Conservation (phyloP, 1,284 basidiomycete species). For the Xerocomus nothofagi region DNA sequence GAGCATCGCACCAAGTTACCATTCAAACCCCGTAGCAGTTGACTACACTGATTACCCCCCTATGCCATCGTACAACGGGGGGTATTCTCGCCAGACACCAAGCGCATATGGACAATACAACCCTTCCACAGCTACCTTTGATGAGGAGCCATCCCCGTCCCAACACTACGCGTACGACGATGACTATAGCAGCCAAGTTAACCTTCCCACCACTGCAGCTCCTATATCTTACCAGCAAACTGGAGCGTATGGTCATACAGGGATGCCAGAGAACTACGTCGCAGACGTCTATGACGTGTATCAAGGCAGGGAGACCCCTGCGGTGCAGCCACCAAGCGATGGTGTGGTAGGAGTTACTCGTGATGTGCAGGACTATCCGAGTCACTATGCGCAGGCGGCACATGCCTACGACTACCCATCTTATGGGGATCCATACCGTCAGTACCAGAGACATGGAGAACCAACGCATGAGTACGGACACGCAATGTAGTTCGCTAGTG, state of each 20-base stretch:
- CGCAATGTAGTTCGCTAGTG: conserved; percentile 29
- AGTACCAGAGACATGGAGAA: conserved; percentile 33
- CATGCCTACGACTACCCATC: conserved; percentile 33
- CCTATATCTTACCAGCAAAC: conserved; percentile 48
- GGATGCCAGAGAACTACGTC: conserved; percentile 37
- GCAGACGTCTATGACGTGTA: conserved; percentile 52
- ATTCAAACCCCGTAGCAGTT: conserved; percentile 33
- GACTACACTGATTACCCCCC: conserved; percentile 65
- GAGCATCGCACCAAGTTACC: conserved; percentile 36
- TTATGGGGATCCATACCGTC: conserved; percentile 31
- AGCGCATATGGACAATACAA: conserved; percentile 54
- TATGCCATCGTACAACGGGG: conserved; percentile 68
- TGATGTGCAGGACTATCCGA: conserved; percentile 41
- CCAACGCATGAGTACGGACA: conserved; percentile 36
- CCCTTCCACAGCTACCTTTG: conserved; percentile 52
- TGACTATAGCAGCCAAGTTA: conserved; percentile 59
- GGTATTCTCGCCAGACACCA: conserved; percentile 51
- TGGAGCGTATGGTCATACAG: conserved; percentile 22
- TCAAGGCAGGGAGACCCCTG: conserved; percentile 44
- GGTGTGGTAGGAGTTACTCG: conserved; percentile 24
- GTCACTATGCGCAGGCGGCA: conserved; percentile 27
- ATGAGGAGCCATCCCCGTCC: conserved; percentile 46
- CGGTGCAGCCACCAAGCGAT: conserved; percentile 22
- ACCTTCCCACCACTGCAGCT: conserved; percentile 55
- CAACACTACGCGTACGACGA: conserved; percentile 54